These are phyloP conservation scores for Picea sitchensis DNA, from an alignment of 75 land plant genomes.

Conservation along the genomic window DNA sequence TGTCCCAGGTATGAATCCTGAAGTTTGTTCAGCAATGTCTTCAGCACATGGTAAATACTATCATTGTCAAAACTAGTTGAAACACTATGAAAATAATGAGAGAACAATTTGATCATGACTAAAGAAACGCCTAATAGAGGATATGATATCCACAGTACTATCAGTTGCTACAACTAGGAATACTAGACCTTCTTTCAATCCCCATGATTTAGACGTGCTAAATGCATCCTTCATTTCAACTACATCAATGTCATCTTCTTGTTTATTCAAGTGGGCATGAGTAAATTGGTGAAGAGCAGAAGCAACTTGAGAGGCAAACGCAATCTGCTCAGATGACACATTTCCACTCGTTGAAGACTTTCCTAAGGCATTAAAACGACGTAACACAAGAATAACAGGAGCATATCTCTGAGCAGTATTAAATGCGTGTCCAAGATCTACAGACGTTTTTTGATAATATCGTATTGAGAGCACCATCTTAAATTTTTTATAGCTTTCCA, in stretches of 20 bases:
- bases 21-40: slow-evolving; percentile 68
- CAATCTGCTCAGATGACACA: slow-evolving; percentile 45
- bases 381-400: slow-evolving; percentile 69
- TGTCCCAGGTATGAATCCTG: slow-evolving; percentile 80
- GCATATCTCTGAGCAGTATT: slow-evolving; percentile 42
- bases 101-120: slow-evolving; percentile 51
- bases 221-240: slow-evolving; percentile 14
- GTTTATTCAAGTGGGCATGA: slow-evolving; percentile 32
- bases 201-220: slow-evolving; percentile 26
- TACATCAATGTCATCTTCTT: slow-evolving; percentile 18
- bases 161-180: slow-evolving; percentile 75
- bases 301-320: slow-evolving; percentile 55
- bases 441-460: too few relatives aligned
- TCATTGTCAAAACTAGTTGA: too few relatives aligned
- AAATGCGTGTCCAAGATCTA: too few relatives aligned
- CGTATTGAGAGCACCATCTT: too few relatives aligned
- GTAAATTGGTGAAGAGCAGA: slow-evolving; percentile 57
- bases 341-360: slow-evolving; percentile 42
- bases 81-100: too few relatives aligned
- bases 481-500: too few relatives aligned
- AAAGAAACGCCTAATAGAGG: slow-evolving; percentile 77
- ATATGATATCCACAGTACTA: slow-evolving; percentile 55
- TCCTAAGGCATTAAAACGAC: slow-evolving; percentile 73
- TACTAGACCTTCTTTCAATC: slow-evolving; percentile 35
- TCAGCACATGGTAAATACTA: neutral